Evolutionary conservation across 2,329 filamentous ascomycete genomes (phyloP), one percentile per base, ranked within the genome.

Genomic region (Ophiostoma quercus): DNA sequence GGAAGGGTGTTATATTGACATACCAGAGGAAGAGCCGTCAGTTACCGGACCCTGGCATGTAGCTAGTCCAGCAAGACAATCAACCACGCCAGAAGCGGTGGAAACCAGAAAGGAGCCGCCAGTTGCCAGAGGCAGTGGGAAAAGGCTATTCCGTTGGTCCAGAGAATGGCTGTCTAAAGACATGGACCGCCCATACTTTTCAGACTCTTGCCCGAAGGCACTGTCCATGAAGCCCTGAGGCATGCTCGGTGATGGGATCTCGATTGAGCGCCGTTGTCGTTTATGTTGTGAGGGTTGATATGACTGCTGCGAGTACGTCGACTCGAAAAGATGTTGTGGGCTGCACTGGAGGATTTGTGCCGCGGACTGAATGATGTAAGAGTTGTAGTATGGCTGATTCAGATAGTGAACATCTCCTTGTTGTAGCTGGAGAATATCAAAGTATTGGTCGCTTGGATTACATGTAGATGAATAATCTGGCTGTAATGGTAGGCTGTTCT

Each of bases 1-100:
- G 2, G 25, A 19, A 16, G 16, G 2, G 5, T 19, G 16, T 7
- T n/a, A 22, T n/a, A 39, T 32, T 19, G 57, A 75, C 79, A 69
- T 75, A 81, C 79, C 76, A 75, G 76, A 73, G 34, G 72, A 69
- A 57, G 78, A 72, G 34, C 78, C 78, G 73, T 77, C 77, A 29
- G 75, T 73, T 62, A 77, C 75, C 69, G 77, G 79, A n/a, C 79
- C 76, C 39, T 76, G 73, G 70, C 79, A 82, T 68, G 79, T 70
- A 37, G 76, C 72, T 54, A 80, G 76, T 71, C 74, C 77, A 39
- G 71, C 7, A 70, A 67, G 57, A 68, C 68, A 71, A 66, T 69
- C 22, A 69, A 68, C n/a, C 67, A 72, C 57, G 0, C 67, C 66
- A 2, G 71, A 68, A 1, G 71, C 69, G 2, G 71, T 69, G 2